A percentile compares a stretch with the other conserved stretches of the same genome.
These are phyloP conservation scores for Didymella sp. DNA, from an alignment of 2,329 filamentous ascomycete genomes.

Conservation along the genomic window DNA sequence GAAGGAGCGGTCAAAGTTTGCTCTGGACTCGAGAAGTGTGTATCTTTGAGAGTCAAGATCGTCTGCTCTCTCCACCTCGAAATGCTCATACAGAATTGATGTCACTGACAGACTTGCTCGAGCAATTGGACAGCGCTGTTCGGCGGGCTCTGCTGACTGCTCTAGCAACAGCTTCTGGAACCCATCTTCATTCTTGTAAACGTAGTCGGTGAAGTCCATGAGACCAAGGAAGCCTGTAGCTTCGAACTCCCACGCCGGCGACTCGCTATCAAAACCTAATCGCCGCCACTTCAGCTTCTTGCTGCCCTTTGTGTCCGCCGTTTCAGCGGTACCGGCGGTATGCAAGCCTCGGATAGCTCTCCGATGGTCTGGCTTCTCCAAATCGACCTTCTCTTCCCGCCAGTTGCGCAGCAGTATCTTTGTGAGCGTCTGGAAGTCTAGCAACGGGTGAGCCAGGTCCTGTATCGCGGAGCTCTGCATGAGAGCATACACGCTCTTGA, in stretches of 20 bases:
- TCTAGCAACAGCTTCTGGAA: constrained; percentile 93
- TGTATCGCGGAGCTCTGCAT: constrained; percentile 95
- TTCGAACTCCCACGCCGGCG: constrained; percentile 84
- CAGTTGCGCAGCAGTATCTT: constrained; percentile 88
- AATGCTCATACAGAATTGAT: constrained; percentile 89
- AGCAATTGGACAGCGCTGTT: constrained; percentile 84
- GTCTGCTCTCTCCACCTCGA: constrained; percentile 87
- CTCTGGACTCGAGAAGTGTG: constrained; percentile 73
- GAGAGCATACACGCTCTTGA: constrained; percentile 85
- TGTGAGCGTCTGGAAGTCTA: constrained; percentile 92
- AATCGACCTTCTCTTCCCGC: constrained; percentile 82
- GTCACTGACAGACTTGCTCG: constrained; percentile 87
- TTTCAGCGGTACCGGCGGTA: constrained; percentile 77
- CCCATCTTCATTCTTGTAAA: constrained; percentile 86
- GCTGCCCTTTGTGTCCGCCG: constrained; percentile 59
- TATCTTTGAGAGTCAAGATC: constrained; percentile 79
- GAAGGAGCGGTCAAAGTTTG: constrained; percentile 86
- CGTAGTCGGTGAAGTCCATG: constrained; percentile 97
- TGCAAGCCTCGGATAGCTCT: constrained; percentile 86
- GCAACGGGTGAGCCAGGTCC: constrained; percentile 84
- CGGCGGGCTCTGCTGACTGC: constrained; percentile 74
- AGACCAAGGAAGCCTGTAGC: constrained; percentile 88
- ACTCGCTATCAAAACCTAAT: constrained; percentile 90
- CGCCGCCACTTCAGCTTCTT: constrained; percentile 88
- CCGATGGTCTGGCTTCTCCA: constrained; percentile 87